A percentile compares a stretch with the other conserved stretches of the same genome.
Evolutionary conservation across 75 land plant species (phyloP).

Genomic region (Picea sitchensis): DNA sequence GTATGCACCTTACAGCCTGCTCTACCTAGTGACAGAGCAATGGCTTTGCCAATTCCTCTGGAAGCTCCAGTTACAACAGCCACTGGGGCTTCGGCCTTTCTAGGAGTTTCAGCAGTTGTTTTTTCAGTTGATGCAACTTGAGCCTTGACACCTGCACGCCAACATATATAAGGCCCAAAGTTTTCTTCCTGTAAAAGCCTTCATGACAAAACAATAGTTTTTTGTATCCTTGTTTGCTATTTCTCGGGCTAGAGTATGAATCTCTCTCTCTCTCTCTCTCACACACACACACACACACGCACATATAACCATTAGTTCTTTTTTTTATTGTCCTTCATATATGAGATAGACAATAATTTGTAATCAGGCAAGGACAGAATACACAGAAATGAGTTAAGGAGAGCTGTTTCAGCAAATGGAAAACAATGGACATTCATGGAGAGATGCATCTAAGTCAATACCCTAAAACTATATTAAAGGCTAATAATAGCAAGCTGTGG

Average conservation of each 20-base stretch:
- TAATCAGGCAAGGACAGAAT: no score
- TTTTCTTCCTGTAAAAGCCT: not conserved
- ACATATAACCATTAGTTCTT: no score
- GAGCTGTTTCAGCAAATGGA: no score
- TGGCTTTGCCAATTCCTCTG: constrained; percentile 90
- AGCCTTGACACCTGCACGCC: constrained; percentile 48
- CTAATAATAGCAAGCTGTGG: no score
- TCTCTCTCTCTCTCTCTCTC: no score
- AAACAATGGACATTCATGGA: no score
- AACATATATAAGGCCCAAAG: not conserved
- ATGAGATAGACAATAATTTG: no score
- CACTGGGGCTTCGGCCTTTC: constrained; percentile 78
- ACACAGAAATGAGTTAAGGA: no score
- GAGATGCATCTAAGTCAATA: no score
- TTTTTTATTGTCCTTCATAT: no score
- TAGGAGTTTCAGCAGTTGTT: constrained; percentile 29
- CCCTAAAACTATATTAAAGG: no score
- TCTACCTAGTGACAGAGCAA: constrained; percentile 81
- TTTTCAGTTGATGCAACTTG: constrained; percentile 71
- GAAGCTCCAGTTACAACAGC: constrained; percentile 96
- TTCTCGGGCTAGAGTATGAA: not conserved
- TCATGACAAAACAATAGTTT: not conserved
- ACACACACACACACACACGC: no score
- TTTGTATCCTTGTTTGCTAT: not conserved
- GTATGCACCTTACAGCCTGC: constrained; percentile 91